These are phyloP conservation scores for Mycena vulgaris DNA, from an alignment of 768 basidiomycete genomes.

Conservation along the genomic window DNA sequence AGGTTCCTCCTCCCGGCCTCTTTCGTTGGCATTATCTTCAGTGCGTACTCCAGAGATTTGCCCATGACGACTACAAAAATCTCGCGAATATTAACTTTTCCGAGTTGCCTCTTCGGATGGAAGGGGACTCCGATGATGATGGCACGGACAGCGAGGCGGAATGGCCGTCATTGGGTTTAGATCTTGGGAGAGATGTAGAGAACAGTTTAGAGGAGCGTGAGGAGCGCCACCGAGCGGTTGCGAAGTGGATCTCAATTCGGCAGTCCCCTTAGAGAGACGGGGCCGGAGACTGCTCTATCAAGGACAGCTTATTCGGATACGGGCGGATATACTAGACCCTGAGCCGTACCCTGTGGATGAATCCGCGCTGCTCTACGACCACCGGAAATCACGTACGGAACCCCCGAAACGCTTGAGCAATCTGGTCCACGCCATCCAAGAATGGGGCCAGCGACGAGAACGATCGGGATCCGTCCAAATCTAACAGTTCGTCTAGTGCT, in stretches of 20 bases:
- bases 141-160: background rate
- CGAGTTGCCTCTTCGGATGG: background rate
- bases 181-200: too few species aligned
- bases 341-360: background rate
- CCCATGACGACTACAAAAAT: background rate
- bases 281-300: constrained; percentile 84
- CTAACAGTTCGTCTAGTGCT: constrained; percentile 34
- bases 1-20: background rate
- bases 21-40: background rate
- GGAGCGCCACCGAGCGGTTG: too few species aligned
- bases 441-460: constrained; percentile 59
- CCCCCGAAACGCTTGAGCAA: constrained; percentile 46
- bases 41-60: background rate
- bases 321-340: background rate
- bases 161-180: background rate
- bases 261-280: constrained; percentile 72
- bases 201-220: too few species aligned
- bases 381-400: background rate
- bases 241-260: constrained; percentile 37
- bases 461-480: constrained; percentile 54
- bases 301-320: constrained; percentile 65
- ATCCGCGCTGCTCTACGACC: background rate
- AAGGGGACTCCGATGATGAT: background rate
- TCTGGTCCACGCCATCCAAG: constrained; percentile 59
- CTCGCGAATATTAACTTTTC: background rate